Evolutionary conservation across 2,329 filamentous ascomycete species (phyloP).

Genomic region (Alternaria rosae): DNA sequence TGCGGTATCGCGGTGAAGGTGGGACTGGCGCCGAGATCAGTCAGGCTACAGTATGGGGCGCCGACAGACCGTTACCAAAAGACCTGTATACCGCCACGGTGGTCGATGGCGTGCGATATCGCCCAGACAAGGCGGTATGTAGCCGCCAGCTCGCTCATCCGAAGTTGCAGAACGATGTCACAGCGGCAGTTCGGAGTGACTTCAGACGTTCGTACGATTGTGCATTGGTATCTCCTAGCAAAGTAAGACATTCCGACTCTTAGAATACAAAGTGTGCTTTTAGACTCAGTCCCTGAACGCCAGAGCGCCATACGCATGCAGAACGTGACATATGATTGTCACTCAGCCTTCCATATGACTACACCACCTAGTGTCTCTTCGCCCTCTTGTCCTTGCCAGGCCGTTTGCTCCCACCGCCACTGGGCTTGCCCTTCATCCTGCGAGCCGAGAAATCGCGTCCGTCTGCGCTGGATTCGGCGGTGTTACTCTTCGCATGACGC

Average conservation of each 20-base stretch:
- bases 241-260: conserved; percentile 2
- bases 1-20: background rate
- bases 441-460: conserved; percentile 79
- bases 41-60: background rate
- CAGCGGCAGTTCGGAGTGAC: background rate
- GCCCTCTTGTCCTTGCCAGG: conserved; percentile 46
- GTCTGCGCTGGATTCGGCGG: conserved; percentile 83
- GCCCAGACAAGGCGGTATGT: background rate
- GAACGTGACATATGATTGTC: background rate
- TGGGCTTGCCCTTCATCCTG: conserved; percentile 75
- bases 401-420: conserved; percentile 39
- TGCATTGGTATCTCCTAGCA: conserved; percentile 26
- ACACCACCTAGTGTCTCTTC: conserved; percentile 34
- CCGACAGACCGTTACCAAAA: background rate
- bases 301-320: conserved; percentile 36
- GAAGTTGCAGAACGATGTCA: background rate
- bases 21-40: too few species aligned
- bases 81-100: background rate
- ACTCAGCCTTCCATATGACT: background rate
- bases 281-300: conserved; percentile 23
- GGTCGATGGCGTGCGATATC: background rate
- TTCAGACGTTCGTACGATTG: background rate
- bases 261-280: conserved; percentile 20
- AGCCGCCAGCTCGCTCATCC: background rate
- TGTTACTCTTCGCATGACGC: conserved; percentile 86